Percentiles rank a stretch among this genome's conserved stretches.
phyloP scores from a whole-genome alignment of 805 yeast species.

The Schwanniomyces yamadae region DNA sequence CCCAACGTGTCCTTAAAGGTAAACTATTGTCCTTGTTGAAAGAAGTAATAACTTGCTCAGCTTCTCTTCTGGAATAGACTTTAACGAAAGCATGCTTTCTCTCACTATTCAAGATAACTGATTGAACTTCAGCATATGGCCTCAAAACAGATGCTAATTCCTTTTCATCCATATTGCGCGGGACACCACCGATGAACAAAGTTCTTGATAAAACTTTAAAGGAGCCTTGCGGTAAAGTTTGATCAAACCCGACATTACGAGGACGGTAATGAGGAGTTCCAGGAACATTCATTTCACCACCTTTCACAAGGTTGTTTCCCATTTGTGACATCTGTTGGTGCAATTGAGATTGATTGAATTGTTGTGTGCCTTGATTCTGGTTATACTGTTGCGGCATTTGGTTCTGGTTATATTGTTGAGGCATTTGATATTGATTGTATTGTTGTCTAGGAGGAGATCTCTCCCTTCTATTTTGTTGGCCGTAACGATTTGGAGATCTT shows the following conservation, averaged over 20 bases:
- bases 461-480: slow-evolving; percentile 20
- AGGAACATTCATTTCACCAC: slow-evolving; percentile 64
- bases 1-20: slow-evolving; percentile 90
- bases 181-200: slow-evolving; percentile 91
- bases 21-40: slow-evolving; percentile 67
- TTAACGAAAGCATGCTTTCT: slow-evolving; percentile 96
- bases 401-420: slow-evolving; percentile 11
- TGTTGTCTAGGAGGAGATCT: slow-evolving; percentile 27
- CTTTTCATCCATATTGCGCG: slow-evolving; percentile 73
- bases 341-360: slow-evolving; percentile 9
- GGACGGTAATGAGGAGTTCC: slow-evolving; percentile 76
- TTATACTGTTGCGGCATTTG: slow-evolving; percentile 11
- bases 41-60: slow-evolving; percentile 73
- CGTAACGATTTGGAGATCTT: slow-evolving; percentile 46
- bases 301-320: slow-evolving; percentile 19
- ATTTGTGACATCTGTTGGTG: slow-evolving; percentile 5
- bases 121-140: slow-evolving; percentile 90
- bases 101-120: slow-evolving; percentile 80
- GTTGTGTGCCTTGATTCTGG: slow-evolving; percentile 10
- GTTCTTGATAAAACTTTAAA: slow-evolving; percentile 88
- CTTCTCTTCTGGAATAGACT: slow-evolving; percentile 88
- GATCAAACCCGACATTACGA: slow-evolving; percentile 70
- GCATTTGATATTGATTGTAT: slow-evolving; percentile 8
- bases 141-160: slow-evolving; percentile 68
- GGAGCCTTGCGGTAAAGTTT: slow-evolving; percentile 69